Evolutionary conservation across 1,139 yeast species (phyloP), one percentile per base, ranked within the genome.

Genomic region (Sugiyamaella japonica): DNA sequence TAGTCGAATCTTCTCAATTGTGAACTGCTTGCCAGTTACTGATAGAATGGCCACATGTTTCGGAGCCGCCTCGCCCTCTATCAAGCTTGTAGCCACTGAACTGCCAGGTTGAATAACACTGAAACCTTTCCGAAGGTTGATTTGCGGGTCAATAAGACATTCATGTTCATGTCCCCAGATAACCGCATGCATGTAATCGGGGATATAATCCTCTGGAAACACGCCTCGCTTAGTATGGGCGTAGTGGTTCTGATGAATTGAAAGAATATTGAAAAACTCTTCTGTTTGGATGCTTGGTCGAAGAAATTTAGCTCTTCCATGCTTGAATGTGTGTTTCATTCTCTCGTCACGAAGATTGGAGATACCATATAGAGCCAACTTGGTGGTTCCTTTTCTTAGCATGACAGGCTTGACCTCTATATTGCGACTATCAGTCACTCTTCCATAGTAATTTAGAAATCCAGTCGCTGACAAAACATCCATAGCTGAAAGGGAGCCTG

Each of bases 131-230:
- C 80, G 80, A 0, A 86, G 79, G 66, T 89, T 90, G 47, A 75
- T 75, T 0, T 75, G 77, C 0, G 96, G 84, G 59, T 81, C 82
- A 1, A 93, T 89, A 7, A 86, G 77, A 66, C 98, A 90, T 68
- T 93, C 98, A 71, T 93, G 99, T 67, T 93, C 99, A 69, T 93
- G 99, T 8, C 99, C 99, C 99, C 99, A 93, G 1, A 90, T 73
- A 0, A 93, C 83, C 56, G 93, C 76, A 66, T 93, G 89, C 52
- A 93, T 66, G 66, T 91, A 91, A 15, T 78, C 76, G 0, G 98
- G 99, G 16, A 95, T 70, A 63, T 87, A 86, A 57, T 77, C 79
- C 62, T 93, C 98, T 1, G 97, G 98, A 9, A 93, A 73, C 62
- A 86, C 86, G 3, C 90, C 84, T 0, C 95, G 88, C 50, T 84